Conservation (phyloP, 2,329 filamentous ascomycete species). For the Phaeosphaeriaceae sp. region DNA sequence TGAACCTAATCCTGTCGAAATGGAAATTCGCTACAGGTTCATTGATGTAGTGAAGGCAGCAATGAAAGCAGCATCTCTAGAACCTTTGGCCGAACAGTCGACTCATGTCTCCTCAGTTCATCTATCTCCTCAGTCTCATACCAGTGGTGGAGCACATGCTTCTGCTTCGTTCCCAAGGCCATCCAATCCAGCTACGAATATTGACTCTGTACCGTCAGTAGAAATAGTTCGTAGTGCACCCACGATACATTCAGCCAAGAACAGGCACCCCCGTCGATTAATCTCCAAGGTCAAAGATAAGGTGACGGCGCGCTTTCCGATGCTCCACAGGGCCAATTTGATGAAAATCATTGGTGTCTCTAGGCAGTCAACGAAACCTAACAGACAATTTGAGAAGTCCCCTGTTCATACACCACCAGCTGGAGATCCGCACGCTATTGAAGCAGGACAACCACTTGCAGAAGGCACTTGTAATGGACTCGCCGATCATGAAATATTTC, state of each 20-base stretch:
- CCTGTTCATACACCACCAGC: not conserved
- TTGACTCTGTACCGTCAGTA: no score
- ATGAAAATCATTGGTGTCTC: not conserved
- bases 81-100: not conserved
- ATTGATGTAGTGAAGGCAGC: slow-evolving; percentile 28
- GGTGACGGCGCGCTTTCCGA: not conserved
- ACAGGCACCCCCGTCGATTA: not conserved
- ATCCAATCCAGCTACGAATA: not conserved
- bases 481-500: not conserved
- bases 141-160: not conserved
- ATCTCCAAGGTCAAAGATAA: not conserved
- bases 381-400: not conserved
- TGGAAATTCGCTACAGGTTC: slow-evolving; percentile 22
- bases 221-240: no score
- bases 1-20: slow-evolving; percentile 23
- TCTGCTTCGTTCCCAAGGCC: not conserved
- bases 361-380: not conserved
- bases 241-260: not conserved
- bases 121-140: not conserved
- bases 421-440: not conserved
- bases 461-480: no score
- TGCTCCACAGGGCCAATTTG: not conserved
- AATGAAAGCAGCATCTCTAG: slow-evolving; percentile 20
- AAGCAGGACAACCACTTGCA: not conserved
- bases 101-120: not conserved